phyloP scores from a whole-genome alignment of 1,284 basidiomycete genomes.

The Ceratobasidium sp. region DNA sequence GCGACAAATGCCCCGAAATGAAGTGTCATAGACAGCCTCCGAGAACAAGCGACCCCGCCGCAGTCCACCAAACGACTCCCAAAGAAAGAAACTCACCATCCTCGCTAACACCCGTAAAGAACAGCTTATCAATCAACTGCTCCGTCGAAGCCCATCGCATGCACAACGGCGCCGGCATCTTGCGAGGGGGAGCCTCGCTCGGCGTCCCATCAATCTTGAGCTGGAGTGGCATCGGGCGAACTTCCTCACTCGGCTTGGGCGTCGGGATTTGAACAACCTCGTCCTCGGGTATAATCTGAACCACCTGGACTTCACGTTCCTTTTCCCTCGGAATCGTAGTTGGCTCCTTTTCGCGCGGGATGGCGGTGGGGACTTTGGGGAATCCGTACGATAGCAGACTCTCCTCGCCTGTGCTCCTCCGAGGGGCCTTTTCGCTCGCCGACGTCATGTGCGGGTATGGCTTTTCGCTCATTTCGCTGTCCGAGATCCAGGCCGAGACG shows the following conservation, averaged over 20 bases:
- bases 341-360: constrained; percentile 10
- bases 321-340: background rate
- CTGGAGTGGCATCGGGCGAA: constrained; percentile 14
- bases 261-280: constrained; percentile 16
- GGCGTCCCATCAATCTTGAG: constrained; percentile 35
- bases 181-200: constrained; percentile 29
- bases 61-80: background rate
- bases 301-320: background rate
- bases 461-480: background rate
- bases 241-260: constrained; percentile 31
- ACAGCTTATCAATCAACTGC: constrained; percentile 40
- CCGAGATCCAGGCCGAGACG: constrained; percentile 29
- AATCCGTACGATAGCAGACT: constrained; percentile 23
- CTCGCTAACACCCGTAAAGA: constrained; percentile 39
- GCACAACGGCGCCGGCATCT: constrained; percentile 32
- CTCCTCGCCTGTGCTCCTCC: constrained; percentile 2
- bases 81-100: constrained; percentile 34
- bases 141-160: constrained; percentile 41
- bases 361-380: constrained; percentile 24
- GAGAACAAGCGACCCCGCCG: too few species aligned
- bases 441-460: background rate
- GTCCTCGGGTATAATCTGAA: background rate
- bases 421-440: background rate
- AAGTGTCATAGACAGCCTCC: too few species aligned
- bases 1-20: background rate